These are phyloP conservation scores for Phylloporus rhodoxanthus DNA, from an alignment of 768 basidiomycete species.

Conservation along the genomic window DNA sequence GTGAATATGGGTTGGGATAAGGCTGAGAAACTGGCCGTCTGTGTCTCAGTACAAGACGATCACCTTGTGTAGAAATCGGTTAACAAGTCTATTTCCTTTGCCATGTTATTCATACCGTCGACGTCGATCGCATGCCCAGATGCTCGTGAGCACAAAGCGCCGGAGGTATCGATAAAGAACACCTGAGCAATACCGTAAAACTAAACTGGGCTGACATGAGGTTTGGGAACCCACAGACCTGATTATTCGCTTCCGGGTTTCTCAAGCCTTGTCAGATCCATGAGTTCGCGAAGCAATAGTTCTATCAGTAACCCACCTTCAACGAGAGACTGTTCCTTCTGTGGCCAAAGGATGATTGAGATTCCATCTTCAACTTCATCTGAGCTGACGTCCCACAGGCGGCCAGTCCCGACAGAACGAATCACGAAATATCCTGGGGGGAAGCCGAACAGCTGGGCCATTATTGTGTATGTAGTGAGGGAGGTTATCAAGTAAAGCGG, in stretches of 20 bases:
- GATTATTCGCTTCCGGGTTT: constrained; percentile 65
- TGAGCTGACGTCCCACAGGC: constrained; percentile 32
- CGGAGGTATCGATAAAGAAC: constrained; percentile 76
- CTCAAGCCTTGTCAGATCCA: constrained; percentile 47
- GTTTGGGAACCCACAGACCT: constrained; percentile 37
- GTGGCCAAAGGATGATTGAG: constrained; percentile 58
- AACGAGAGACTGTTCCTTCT: constrained; percentile 71
- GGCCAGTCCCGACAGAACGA: constrained; percentile 32
- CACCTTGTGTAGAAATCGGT: constrained; percentile 39
- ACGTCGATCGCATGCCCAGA: constrained; percentile 81
- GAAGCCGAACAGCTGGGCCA: constrained; percentile 29
- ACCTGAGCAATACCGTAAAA: constrained; percentile 45
- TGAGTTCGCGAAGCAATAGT: constrained; percentile 8
- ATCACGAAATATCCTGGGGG: constrained; percentile 39
- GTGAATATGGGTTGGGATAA: constrained; percentile 73
- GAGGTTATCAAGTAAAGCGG: neutral
- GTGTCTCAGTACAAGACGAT: constrained; percentile 66
- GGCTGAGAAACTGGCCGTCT: constrained; percentile 70
- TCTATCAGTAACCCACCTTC: constrained; percentile 49
- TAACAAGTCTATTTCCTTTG: neutral
- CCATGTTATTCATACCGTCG: constrained; percentile 44
- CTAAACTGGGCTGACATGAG: neutral
- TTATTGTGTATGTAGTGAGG: neutral
- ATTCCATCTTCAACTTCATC: constrained; percentile 34
- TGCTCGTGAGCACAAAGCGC: constrained; percentile 69